Conservation (phyloP, 768 basidiomycete genomes). For the Tephrocybe sp. region DNA sequence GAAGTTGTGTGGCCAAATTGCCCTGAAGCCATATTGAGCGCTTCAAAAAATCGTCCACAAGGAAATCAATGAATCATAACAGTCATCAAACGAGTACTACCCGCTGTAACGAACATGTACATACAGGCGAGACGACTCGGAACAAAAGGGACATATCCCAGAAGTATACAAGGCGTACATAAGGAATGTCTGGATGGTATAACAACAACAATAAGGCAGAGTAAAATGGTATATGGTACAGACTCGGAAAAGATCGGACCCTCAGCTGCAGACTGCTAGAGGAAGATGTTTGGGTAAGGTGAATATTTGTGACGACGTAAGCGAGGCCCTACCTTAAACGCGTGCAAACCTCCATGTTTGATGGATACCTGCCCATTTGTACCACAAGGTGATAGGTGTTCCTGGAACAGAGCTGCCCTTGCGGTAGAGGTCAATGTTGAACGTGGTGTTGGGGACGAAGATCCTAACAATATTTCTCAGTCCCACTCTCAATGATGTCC, state of each 20-base stretch:
- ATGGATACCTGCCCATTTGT: conserved; percentile 44
- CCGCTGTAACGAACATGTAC: too few relatives aligned
- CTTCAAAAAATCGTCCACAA: too few relatives aligned
- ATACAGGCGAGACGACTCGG: too few relatives aligned
- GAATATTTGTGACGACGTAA: not conserved
- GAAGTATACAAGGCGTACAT: not conserved
- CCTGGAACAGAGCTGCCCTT: conserved; percentile 44
- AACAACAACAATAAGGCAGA: not conserved
- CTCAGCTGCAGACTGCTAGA: not conserved
- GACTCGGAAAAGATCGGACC: not conserved
- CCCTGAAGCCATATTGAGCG: too few relatives aligned
- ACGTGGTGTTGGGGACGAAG: conserved; percentile 39
- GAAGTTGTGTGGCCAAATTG: too few relatives aligned
- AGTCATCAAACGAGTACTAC: too few relatives aligned
- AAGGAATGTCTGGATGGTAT: conserved; percentile 3
- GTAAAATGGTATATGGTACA: not conserved
- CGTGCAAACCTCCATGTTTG: conserved; percentile 50
- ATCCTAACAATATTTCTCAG: conserved; percentile 29
- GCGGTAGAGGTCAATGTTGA: conserved; percentile 46
- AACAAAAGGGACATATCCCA: too few relatives aligned
- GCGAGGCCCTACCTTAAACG: conserved; percentile 20
- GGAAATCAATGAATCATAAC: too few relatives aligned
- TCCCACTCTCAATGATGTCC: not conserved
- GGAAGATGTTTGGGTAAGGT: not conserved
- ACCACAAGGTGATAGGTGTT: conserved; percentile 46